Conservation (phyloP, 805 yeast genomes). For the Middelhovenomyces tepae region DNA sequence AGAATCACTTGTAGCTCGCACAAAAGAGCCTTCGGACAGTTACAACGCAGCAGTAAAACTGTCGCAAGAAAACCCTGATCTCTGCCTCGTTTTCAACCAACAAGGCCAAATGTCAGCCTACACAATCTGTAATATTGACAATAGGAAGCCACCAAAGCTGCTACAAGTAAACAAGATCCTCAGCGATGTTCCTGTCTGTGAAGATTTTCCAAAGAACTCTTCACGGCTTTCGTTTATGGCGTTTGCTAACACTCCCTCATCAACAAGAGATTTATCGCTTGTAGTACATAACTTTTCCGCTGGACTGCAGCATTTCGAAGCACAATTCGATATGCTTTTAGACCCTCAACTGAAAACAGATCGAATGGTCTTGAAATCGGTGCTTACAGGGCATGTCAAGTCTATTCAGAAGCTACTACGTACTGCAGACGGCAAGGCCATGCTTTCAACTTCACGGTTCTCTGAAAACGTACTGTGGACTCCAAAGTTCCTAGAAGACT, state of each 20-base stretch:
- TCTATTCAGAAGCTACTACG: slow-evolving; percentile 61
- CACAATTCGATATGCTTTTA: slow-evolving; percentile 22
- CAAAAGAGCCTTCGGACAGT: slow-evolving; percentile 7
- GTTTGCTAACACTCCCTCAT: slow-evolving; percentile 5
- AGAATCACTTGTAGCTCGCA: slow-evolving; percentile 13
- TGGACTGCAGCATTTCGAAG: slow-evolving; percentile 26
- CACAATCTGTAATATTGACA: slow-evolving; percentile 39
- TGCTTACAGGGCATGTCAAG: slow-evolving; percentile 79
- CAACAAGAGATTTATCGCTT: slow-evolving; percentile 16
- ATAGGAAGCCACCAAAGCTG: slow-evolving; percentile 7
- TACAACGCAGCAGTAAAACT: slow-evolving; percentile 13
- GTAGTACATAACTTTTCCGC: slow-evolving; percentile 22
- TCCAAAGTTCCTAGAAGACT: slow-evolving; percentile 30
- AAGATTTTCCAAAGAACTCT: slow-evolving; percentile 7
- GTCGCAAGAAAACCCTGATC: slow-evolving; percentile 14
- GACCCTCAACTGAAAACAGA: slow-evolving; percentile 1
- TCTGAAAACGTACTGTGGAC: slow-evolving; percentile 57
- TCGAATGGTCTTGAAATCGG: slow-evolving; percentile 18
- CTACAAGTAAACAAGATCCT: too few relatives aligned
- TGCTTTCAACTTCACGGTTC: slow-evolving; percentile 53
- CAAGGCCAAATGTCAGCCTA: slow-evolving; percentile 28
- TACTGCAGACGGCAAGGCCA: slow-evolving; percentile 55
- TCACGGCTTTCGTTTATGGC: slow-evolving; percentile 7
- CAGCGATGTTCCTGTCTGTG: too few relatives aligned
- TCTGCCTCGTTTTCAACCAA: slow-evolving; percentile 11